Base-by-base conservation (phyloP, 208 protist genomes). In the Trypanosoma conorhini region DNA sequence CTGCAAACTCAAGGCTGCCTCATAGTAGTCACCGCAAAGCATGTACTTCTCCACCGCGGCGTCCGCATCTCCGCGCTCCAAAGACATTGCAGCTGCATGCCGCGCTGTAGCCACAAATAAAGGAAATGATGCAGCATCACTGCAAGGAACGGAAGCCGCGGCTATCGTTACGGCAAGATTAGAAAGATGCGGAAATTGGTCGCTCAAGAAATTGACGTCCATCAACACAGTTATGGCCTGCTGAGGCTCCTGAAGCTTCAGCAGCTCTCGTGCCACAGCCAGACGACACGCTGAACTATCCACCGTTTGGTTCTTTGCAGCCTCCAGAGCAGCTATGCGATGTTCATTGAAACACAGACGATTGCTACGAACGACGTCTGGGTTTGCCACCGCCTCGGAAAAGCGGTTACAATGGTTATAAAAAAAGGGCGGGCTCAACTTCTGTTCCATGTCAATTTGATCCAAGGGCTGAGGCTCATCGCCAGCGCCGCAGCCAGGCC, bases 11-110 rank as follows among this genome's bases (percentile, higher is more conserved):
- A 84, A 68, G 59, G 69, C 80, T 30, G 90, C 87, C 52, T 87
- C 86, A 58, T 74, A 78, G 55, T 79, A 77, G 60, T 95, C 85
- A 44, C 81, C 78, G 4, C 80, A 85, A 1, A 95, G 62, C 10
- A 90, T 50, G 40, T 85, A 86, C 67, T 93, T 93, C 67, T 95
- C 90, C 51, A 91, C 86, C 17, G 90, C 86, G 30, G 59, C 81
- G 24, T 89, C 78, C 8, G 92, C 76, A 35, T 95, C 83, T 0
- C 87, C 87, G 24, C 78, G 69, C 9, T 87, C 85, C 13, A 92
- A 80, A 57, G 86, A 77, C 72, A 92, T 66, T n/a, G 90, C 85
- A 19, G 90, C 85, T 8, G 81, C 81, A 54, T 77, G 83, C 70
- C 82, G 86, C 33, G 86, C 76, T 5, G 85, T 82, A 5, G 64